phyloP scores from a whole-genome alignment of 345 rosid genomes.

The Arabis alpina region DNA sequence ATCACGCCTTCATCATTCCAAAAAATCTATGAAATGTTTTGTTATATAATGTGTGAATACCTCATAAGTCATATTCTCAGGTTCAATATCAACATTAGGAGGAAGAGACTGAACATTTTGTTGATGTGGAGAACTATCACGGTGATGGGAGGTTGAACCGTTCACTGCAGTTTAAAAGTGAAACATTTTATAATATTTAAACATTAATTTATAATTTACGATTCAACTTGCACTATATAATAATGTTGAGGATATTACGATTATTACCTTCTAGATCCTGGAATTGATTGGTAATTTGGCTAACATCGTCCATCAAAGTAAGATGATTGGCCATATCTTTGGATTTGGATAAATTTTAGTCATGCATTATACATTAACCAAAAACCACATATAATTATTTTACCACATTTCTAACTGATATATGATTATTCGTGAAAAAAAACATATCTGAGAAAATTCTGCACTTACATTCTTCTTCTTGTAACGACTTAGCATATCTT shows the following conservation, averaged over 20 bases:
- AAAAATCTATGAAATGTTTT: not conserved
- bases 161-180: conserved; percentile 8
- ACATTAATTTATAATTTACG: not conserved
- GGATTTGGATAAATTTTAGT: not conserved
- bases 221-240: not conserved
- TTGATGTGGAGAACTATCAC: not conserved
- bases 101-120: conserved; percentile 8
- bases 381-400: not conserved
- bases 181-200: not conserved
- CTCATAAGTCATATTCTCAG: conserved; percentile 35
- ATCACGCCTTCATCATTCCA: not conserved
- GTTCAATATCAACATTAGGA: conserved; percentile 21
- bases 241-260: not conserved
- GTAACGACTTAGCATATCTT: conserved; percentile 19
- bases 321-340: conserved; percentile 23
- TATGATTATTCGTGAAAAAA: not conserved
- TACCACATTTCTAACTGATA: not conserved
- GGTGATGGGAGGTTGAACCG: not conserved
- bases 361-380: conserved; percentile 12
- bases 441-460: not conserved
- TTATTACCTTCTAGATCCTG: conserved; percentile 17
- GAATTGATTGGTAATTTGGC: conserved; percentile 23
- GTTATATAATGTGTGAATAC: conserved; percentile 5
- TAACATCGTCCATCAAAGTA: conserved; percentile 3
- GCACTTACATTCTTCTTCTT: conserved; percentile 6